A percentile compares a stretch with the other conserved stretches of the same genome.
Conservation (phyloP, 169 alveolate species). For the Plasmodium gonderi region DNA sequence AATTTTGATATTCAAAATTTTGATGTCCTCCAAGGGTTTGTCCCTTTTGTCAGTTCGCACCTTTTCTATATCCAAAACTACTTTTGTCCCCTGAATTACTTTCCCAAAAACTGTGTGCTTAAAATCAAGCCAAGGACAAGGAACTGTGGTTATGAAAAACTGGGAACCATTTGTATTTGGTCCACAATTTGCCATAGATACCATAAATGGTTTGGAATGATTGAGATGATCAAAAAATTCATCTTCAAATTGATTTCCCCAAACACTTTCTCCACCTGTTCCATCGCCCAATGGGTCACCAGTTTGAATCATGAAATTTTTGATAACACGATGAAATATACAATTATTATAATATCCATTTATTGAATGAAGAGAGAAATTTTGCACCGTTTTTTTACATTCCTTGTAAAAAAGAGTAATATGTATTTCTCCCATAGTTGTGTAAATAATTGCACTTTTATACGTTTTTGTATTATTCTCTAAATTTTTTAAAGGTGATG, state of each 20-base stretch:
- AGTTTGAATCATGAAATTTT: slow-evolving; percentile 98
- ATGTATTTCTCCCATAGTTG: slow-evolving; percentile 98
- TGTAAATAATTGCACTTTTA: slow-evolving; percentile 93
- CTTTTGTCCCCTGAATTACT: slow-evolving; percentile 95
- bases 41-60: slow-evolving; percentile 86
- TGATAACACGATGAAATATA: slow-evolving; percentile 91
- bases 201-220: slow-evolving; percentile 95
- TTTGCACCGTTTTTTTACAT: slow-evolving; percentile 97
- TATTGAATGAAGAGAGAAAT: slow-evolving; percentile 95
- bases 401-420: slow-evolving; percentile 92
- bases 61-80: slow-evolving; percentile 93
- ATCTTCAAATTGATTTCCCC: slow-evolving; percentile 96
- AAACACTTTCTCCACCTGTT: slow-evolving; percentile 94
- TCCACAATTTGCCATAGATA: slow-evolving; percentile 99
- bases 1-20: slow-evolving; percentile 80
- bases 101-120: slow-evolving; percentile 99
- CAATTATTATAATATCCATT: slow-evolving; percentile 93
- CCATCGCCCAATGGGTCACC: slow-evolving; percentile 99
- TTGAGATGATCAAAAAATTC: slow-evolving; percentile 94
- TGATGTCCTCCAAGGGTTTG: slow-evolving; percentile 82
- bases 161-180: slow-evolving; percentile 98
- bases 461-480: slow-evolving; percentile 82
- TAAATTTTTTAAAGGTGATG: slow-evolving; percentile 52
- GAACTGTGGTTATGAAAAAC: slow-evolving; percentile 97
- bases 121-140: slow-evolving; percentile 97